A percentile compares a stretch with the other conserved stretches of the same genome.
These are phyloP conservation scores for Cucurbita argyrosperma DNA, from an alignment of 306 rosid species.

Conservation along the genomic window DNA sequence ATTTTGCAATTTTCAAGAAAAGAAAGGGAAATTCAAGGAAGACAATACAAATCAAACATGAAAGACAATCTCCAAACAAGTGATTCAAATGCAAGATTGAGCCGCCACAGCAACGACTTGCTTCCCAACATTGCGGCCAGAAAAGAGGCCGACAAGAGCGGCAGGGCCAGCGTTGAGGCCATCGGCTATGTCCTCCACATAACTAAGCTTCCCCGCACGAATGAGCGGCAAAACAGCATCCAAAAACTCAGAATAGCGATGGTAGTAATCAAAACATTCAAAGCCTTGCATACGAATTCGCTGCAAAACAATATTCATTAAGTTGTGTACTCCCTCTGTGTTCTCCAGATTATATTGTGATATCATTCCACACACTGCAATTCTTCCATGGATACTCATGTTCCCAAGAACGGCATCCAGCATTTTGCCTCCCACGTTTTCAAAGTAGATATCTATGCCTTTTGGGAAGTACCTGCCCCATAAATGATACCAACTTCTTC, in stretches of 20 bases:
- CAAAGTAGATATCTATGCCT: not conserved
- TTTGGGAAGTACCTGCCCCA: not conserved
- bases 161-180: not conserved
- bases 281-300: not conserved
- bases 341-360: constrained; percentile 1
- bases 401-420: constrained; percentile 19
- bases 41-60: not conserved
- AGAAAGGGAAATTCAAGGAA: too few species aligned
- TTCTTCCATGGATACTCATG: constrained; percentile 12
- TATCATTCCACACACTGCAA: constrained; percentile 22
- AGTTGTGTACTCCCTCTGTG: not conserved
- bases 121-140: not conserved
- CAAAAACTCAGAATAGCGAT: not conserved
- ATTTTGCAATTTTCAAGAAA: too few species aligned
- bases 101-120: not conserved
- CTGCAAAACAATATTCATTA: not conserved
- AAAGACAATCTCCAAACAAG: not conserved
- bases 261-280: not conserved
- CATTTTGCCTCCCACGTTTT: constrained; percentile 12
- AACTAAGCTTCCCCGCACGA: not conserved
- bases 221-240: not conserved
- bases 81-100: not conserved
- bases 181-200: not conserved
- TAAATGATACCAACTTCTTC: not conserved
- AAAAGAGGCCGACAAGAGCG: not conserved